These are phyloP conservation scores for Aspergillus cavernicola DNA, from an alignment of 495 filamentous ascomycete species.

Conservation along the genomic window DNA sequence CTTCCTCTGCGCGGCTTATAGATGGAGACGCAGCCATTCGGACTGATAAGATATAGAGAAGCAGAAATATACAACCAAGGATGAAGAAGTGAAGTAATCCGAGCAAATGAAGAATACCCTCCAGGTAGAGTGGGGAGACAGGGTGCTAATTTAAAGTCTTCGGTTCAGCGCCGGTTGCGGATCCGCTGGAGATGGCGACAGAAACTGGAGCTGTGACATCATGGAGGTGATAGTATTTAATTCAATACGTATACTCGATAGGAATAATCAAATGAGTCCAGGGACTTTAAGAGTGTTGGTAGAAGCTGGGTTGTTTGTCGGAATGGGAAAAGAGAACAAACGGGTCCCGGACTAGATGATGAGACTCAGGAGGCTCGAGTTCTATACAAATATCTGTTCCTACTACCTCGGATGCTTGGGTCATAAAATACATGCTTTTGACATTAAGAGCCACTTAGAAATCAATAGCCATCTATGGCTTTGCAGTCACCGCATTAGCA, in stretches of 20 bases:
- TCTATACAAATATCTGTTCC: neutral
- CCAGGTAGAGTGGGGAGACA: neutral
- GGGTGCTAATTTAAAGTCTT: neutral
- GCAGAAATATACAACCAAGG: neutral
- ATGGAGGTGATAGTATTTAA: conserved; percentile 11
- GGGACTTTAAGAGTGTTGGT: too few relatives aligned
- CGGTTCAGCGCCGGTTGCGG: conserved; percentile 8
- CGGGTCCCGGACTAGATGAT: too few relatives aligned
- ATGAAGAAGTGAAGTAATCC: neutral
- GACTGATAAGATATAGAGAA: neutral
- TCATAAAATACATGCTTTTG: conserved; percentile 1
- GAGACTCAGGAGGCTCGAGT: neutral
- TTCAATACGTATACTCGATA: too few relatives aligned
- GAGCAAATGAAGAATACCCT: neutral
- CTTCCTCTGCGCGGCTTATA: conserved; percentile 40
- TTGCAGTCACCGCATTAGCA: conserved; percentile 7
- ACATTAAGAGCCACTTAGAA: neutral
- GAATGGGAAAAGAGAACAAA: neutral
- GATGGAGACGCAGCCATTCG: conserved; percentile 26
- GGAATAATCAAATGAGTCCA: too few relatives aligned
- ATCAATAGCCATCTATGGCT: neutral
- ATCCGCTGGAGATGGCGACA: conserved; percentile 31
- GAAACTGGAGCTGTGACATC: conserved; percentile 30
- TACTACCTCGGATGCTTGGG: neutral
- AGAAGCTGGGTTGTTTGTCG: neutral